Base-by-base conservation (phyloP, 371 early-diverging fungal genomes). In the Gilbertella persicaria region DNA sequence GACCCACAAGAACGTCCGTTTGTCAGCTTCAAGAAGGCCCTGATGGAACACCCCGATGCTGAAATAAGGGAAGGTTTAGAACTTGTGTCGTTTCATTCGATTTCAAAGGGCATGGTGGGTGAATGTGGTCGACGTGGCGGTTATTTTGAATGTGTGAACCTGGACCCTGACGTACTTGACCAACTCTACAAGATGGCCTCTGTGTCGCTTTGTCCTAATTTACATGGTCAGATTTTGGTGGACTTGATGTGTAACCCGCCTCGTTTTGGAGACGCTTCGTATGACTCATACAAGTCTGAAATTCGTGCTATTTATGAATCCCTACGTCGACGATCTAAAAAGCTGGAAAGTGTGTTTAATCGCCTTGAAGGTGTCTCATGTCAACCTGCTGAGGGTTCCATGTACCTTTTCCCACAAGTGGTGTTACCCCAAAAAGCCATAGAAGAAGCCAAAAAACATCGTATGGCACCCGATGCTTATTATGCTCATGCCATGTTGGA, bases 41-140 rank as follows among this genome's bases (percentile, higher is more conserved):
- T 89, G 45, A 87, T 46, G 51, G 54, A 47, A 55, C 17, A 86
- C 73, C 70, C 74, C 73, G 5, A 60, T 19, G 40, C 44, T 19
- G 50, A 53, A 8, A 55, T 46, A 12, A 29, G 55, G 24, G 55
- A 58, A 12, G 33, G 75, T 39, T 44, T 88, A 16, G 96, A 97
- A 73, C 71, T 97, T 53, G 83, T 97, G 50, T 94, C 94, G 16
- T 96, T 94, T 85, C 97, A 98, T 64, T 91, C 91, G 33, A 87
- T 96, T 50, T 96, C 96, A 33, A 98, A 98, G 73, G 99, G 99
- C 44, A 91, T 97, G 94, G 70, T 98, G 54, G 99, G 99, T 47
- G 99, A 98, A 66, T 98, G 99, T 67, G 99, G 99, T 39, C 89
- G 94, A 55, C 92, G 99, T 47, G 99, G 98, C 51, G 99, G 98